These are phyloP conservation scores for Pythium utonaiense DNA, from an alignment of 352 stramenopile species.

Conservation along the genomic window DNA sequence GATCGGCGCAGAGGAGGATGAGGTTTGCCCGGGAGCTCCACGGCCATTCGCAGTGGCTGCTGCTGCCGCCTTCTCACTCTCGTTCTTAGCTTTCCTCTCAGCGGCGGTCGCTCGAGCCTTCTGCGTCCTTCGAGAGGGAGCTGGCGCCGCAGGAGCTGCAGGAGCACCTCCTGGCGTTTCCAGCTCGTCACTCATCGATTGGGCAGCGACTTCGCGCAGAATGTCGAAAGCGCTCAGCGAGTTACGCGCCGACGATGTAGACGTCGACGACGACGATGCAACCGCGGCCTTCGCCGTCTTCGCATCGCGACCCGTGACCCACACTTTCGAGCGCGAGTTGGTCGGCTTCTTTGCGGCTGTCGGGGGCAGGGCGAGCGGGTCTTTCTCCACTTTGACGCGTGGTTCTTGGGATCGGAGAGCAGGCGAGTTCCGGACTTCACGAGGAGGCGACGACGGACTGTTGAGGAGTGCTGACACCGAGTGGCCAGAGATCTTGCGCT, in stretches of 20 bases:
- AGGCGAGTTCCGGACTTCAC: conserved; percentile 1
- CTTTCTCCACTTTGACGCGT: conserved; percentile 61
- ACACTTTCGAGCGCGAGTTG: conserved; percentile 27
- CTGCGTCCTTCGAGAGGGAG: conserved; percentile 1
- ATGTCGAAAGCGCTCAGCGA: conserved; percentile 81
- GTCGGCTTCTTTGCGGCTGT: conserved; percentile 23
- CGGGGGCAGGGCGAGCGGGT: conserved; percentile 25
- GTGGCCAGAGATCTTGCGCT: conserved; percentile 42
- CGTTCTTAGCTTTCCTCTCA: conserved; percentile 4
- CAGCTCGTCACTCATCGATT: conserved; percentile 60
- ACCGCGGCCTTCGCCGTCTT: conserved; percentile 21
- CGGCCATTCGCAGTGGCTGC: background rate
- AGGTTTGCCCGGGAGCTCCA: conserved; percentile 1
- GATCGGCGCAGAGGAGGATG: conserved; percentile 1
- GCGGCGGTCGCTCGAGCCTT: background rate
- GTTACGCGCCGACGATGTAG: conserved; percentile 4
- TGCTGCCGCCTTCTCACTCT: conserved; percentile 7
- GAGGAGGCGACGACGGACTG: conserved; percentile 44
- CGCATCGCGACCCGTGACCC: conserved; percentile 19
- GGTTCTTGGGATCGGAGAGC: conserved; percentile 8
- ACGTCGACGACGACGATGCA: background rate
- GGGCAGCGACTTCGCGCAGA: conserved; percentile 68
- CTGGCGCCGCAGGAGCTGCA: background rate
- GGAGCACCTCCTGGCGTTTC: conserved; percentile 23
- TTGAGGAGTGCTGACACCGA: conserved; percentile 77